A percentile compares a stretch with the other conserved stretches of the same genome.
Evolutionary conservation across 805 yeast species (phyloP).

Genomic region (Pichia nakasei): DNA sequence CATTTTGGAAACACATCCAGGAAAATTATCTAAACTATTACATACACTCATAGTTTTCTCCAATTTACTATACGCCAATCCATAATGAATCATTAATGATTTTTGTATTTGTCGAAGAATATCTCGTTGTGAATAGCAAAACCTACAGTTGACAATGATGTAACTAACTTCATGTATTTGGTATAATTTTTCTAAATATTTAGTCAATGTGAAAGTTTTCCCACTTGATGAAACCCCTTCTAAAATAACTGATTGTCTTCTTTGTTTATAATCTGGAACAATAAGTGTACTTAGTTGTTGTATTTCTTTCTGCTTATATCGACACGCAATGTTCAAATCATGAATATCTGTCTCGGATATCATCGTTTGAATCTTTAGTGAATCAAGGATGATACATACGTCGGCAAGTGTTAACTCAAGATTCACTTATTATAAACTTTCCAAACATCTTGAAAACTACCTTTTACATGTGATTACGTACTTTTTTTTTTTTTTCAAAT

Average conservation of each 20-base stretch:
- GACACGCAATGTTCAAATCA: conserved; percentile 4
- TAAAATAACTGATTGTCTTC: conserved; percentile 32
- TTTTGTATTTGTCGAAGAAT: conserved; percentile 34
- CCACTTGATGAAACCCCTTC: conserved; percentile 46
- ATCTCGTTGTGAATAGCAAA: conserved; percentile 32
- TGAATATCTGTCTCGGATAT: neutral
- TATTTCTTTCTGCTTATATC: conserved; percentile 28
- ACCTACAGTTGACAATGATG: conserved; percentile 36
- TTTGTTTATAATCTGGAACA: conserved; percentile 19
- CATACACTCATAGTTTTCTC: conserved; percentile 18
- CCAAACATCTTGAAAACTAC: too few relatives aligned
- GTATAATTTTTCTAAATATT: conserved; percentile 24
- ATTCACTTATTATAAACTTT: too few relatives aligned
- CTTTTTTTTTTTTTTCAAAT: too few relatives aligned
- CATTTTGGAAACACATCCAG: conserved; percentile 19
- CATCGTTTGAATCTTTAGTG: conserved; percentile 1
- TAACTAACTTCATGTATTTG: conserved; percentile 15
- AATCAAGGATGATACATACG: too few relatives aligned
- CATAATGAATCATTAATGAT: conserved; percentile 5
- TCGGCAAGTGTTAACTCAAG: too few relatives aligned
- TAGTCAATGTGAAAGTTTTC: conserved; percentile 32
- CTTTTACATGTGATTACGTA: too few relatives aligned
- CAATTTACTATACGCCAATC: conserved; percentile 3
- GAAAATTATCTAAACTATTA: conserved; percentile 34
- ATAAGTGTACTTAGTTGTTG: conserved; percentile 30